Conservation (phyloP, 192 early-diverging fungal genomes). For the Coemansia sp. region DNA sequence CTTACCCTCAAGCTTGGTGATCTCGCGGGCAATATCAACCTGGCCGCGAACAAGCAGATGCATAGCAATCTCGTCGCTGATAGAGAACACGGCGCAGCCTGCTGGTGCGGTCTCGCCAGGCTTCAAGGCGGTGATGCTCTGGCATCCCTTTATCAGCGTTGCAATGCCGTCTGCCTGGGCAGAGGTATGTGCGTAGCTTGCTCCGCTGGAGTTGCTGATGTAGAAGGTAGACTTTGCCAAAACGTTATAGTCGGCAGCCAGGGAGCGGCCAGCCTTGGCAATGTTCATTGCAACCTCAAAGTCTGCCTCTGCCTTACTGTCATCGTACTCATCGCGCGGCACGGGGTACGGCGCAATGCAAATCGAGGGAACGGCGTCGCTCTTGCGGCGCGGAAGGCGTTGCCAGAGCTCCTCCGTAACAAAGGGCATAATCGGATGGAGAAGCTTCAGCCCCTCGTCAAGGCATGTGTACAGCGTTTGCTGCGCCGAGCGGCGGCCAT, state of each 20-base stretch:
- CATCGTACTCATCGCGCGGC: conserved; percentile 57
- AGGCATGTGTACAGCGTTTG: conserved; percentile 95
- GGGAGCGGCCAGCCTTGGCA: conserved; percentile 72
- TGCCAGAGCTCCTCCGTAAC: conserved; percentile 99
- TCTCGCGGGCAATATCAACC: conserved; percentile 82
- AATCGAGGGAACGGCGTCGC: conserved; percentile 62
- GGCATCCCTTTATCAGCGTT: conserved; percentile 73
- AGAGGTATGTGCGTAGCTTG: conserved; percentile 53
- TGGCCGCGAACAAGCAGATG: conserved; percentile 76
- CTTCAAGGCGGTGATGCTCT: conserved; percentile 63
- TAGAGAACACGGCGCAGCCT: conserved; percentile 73
- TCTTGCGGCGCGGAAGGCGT: conserved; percentile 78
- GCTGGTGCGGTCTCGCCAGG: conserved; percentile 62
- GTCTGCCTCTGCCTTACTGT: conserved; percentile 68
- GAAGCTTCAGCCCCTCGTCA: conserved; percentile 84
- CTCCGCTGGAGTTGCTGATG: conserved; percentile 56
- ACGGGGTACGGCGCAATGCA: conserved; percentile 60
- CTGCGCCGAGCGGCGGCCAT: conserved; percentile 63
- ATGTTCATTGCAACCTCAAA: conserved; percentile 80
- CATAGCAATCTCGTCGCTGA: conserved; percentile 71
- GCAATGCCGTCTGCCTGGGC: conserved; percentile 65
- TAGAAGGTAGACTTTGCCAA: conserved; percentile 55
- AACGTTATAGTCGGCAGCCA: conserved; percentile 79
- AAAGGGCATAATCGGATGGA: conserved; percentile 99
- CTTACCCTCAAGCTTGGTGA: conserved; percentile 78